Evolutionary conservation across 768 basidiomycete species (phyloP).

Genomic region (Leccinum aurantiacum): DNA sequence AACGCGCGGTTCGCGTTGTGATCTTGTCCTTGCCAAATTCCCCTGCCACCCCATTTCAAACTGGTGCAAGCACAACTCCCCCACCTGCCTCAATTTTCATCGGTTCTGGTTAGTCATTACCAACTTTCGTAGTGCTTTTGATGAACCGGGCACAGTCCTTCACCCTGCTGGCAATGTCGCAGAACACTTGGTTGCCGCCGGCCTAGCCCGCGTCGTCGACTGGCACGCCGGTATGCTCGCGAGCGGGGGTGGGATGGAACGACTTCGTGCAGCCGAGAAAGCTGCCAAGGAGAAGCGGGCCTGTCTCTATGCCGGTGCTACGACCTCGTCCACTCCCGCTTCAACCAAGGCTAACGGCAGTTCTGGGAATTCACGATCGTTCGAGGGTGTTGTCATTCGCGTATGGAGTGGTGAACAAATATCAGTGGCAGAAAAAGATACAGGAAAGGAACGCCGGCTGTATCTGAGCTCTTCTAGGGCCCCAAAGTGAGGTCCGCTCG

Average conservation of each 20-base stretch:
- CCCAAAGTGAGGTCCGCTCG: constrained; percentile 58
- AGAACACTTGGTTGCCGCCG: constrained; percentile 79
- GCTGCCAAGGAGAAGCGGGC: constrained; percentile 72
- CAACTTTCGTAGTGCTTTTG: background rate
- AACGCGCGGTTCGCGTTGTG: constrained; percentile 72
- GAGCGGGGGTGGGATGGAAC: constrained; percentile 80
- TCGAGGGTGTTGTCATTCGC: constrained; percentile 82
- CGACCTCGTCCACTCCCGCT: constrained; percentile 34
- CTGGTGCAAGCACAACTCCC: constrained; percentile 51
- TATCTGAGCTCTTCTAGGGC: constrained; percentile 88
- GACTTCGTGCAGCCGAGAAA: constrained; percentile 81
- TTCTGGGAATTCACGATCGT: constrained; percentile 47
- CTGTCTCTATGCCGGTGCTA: constrained; percentile 63
- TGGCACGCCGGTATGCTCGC: constrained; percentile 98
- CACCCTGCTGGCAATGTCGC: constrained; percentile 96
- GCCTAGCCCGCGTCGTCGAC: constrained; percentile 89
- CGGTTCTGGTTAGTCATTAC: constrained; percentile 61
- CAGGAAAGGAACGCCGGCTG: constrained; percentile 73
- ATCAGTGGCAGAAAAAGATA: constrained; percentile 73
- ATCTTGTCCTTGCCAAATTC: constrained; percentile 80
- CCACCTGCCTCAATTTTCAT: constrained; percentile 85
- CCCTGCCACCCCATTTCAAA: constrained; percentile 78
- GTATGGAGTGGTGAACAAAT: constrained; percentile 94
- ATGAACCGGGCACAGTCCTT: constrained; percentile 46
- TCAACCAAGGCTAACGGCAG: constrained; percentile 49